phyloP scores from a whole-genome alignment of 106 monocot species.

The Narthecium ossifragum region DNA sequence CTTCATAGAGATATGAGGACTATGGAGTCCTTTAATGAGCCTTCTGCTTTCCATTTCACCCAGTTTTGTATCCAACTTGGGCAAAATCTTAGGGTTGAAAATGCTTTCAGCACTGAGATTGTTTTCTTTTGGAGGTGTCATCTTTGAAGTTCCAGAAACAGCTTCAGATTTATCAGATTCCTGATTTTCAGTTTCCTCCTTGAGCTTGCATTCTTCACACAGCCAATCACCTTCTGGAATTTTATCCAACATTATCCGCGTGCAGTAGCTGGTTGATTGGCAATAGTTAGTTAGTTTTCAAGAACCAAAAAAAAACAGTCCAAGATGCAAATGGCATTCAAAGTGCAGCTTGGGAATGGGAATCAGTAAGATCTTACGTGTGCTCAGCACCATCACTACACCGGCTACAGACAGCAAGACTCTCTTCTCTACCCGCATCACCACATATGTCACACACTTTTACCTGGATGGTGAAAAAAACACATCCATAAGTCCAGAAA shows the following conservation, averaged over 20 bases:
- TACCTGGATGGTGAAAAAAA: conserved; percentile 39
- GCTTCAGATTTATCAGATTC: conserved; percentile 25
- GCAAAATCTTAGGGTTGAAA: conserved; percentile 14
- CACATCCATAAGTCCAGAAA: neutral
- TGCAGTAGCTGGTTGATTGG: conserved; percentile 75
- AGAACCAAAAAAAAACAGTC: neutral
- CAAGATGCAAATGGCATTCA: conserved; percentile 4
- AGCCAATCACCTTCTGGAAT: conserved; percentile 93
- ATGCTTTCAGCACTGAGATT: conserved; percentile 18
- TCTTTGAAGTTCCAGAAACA: conserved; percentile 14
- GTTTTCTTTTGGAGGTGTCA: conserved; percentile 16
- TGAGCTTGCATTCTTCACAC: conserved; percentile 80
- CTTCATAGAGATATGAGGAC: conserved; percentile 16
- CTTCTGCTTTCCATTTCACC: conserved; percentile 11
- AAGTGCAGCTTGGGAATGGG: neutral
- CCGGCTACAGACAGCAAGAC: conserved; percentile 73
- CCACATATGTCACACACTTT: conserved; percentile 99
- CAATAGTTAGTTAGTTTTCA: conserved; percentile 1
- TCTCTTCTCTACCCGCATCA: conserved; percentile 80
- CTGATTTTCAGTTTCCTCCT: conserved; percentile 38
- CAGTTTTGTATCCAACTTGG: conserved; percentile 14
- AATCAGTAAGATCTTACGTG: conserved; percentile 49
- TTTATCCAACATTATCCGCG: conserved; percentile 65
- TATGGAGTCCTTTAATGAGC: conserved; percentile 16
- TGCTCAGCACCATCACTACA: conserved; percentile 99